These are phyloP conservation scores for Nakazawaea pomicola DNA, from an alignment of 805 yeast species.

Conservation along the genomic window DNA sequence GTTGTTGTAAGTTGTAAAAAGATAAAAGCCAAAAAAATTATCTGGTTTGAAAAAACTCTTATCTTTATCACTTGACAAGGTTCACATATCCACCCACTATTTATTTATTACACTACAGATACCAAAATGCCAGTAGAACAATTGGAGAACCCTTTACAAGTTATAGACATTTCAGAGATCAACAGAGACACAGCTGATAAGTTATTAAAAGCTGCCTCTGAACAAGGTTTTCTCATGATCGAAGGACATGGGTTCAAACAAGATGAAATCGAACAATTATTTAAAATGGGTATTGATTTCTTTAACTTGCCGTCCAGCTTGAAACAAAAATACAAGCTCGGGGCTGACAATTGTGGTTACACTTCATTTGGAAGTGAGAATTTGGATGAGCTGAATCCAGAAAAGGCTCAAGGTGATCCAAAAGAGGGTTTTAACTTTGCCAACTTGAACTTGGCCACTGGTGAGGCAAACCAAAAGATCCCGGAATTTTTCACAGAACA, in stretches of 20 bases:
- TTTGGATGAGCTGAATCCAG: slow-evolving; percentile 29
- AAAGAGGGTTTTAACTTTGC: slow-evolving; percentile 63
- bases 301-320: slow-evolving; percentile 25
- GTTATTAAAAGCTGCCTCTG: slow-evolving; percentile 46
- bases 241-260: slow-evolving; percentile 46
- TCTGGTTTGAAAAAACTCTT: too few species aligned
- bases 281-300: slow-evolving; percentile 25
- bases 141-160: slow-evolving; percentile 42
- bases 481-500: slow-evolving; percentile 51
- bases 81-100: not conserved
- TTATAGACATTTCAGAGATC: slow-evolving; percentile 49
- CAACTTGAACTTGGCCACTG: slow-evolving; percentile 43
- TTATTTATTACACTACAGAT: not conserved
- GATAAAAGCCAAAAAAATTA: too few species aligned
- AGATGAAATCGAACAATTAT: slow-evolving; percentile 34
- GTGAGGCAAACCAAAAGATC: slow-evolving; percentile 35
- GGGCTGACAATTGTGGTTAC: slow-evolving; percentile 39
- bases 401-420: slow-evolving; percentile 39
- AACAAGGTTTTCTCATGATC: slow-evolving; percentile 45
- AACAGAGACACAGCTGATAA: slow-evolving; percentile 41
- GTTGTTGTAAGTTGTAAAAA: too few species aligned
- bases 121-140: slow-evolving; percentile 16
- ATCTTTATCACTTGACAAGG: too few species aligned
- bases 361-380: slow-evolving; percentile 41
- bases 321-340: slow-evolving; percentile 29